phyloP scores from a whole-genome alignment of 116 monocot species.

The Cymodocea nodosa region DNA sequence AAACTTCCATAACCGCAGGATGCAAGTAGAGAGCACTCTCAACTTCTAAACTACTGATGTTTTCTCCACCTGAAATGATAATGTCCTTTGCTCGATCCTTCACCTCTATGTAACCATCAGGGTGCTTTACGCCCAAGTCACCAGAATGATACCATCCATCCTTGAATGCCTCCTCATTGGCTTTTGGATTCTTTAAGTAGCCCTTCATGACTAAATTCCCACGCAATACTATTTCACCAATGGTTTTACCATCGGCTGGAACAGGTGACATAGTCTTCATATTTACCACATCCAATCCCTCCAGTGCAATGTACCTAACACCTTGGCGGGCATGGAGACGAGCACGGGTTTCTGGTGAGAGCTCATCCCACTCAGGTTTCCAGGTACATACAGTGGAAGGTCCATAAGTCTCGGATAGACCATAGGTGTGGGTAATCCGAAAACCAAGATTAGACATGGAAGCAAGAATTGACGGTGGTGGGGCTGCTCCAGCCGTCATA shows the following conservation, averaged over 20 bases:
- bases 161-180: conserved; percentile 75
- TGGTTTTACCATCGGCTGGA: conserved; percentile 50
- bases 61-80: conserved; percentile 88
- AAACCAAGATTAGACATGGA: conserved; percentile 74
- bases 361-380: conserved; percentile 87
- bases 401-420: conserved; percentile 87
- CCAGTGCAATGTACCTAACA: conserved; percentile 57
- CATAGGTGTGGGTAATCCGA: conserved; percentile 85
- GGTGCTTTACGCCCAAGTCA: conserved; percentile 82
- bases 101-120: conserved; percentile 75
- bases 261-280: conserved; percentile 60
- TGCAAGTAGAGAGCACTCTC: conserved; percentile 64
- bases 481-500: conserved; percentile 86
- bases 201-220: conserved; percentile 94
- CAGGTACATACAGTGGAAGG: conserved; percentile 67
- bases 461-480: conserved; percentile 58
- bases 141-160: conserved; percentile 92
- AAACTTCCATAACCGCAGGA: conserved; percentile 66
- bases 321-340: conserved; percentile 81
- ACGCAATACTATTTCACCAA: conserved; percentile 84
- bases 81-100: conserved; percentile 91
- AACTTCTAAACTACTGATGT: conserved; percentile 85
- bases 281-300: conserved; percentile 68
- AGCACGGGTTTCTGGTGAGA: conserved; percentile 38
- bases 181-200: conserved; percentile 79